These are phyloP conservation scores for Dentipellis fragilis DNA, from an alignment of 768 basidiomycete species.

Conservation along the genomic window DNA sequence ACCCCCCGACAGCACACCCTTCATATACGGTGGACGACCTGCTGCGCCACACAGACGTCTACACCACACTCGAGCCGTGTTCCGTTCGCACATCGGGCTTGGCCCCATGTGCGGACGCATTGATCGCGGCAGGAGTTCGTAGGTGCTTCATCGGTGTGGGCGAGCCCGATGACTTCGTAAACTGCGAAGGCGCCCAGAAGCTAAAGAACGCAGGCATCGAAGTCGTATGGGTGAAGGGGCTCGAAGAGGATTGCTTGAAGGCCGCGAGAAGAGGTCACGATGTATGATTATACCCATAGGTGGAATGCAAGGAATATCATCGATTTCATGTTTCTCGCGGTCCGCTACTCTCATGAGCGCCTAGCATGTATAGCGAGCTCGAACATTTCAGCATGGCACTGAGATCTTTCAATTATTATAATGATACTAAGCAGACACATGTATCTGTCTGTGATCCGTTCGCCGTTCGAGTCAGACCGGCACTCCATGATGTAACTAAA, in stretches of 20 bases:
- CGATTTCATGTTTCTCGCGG: no score
- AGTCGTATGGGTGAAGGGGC: constrained; percentile 61
- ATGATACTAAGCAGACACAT: no score
- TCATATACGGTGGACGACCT: constrained; percentile 36
- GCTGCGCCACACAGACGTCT: constrained; percentile 58
- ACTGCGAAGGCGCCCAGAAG: constrained; percentile 77
- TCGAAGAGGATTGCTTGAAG: constrained; percentile 73
- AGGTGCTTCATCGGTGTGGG: constrained; percentile 82
- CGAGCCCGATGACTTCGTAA: constrained; percentile 92
- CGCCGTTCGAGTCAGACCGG: no score
- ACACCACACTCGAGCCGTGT: constrained; percentile 96
- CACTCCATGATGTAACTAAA: no score
- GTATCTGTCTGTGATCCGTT: no score
- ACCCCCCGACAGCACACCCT: constrained; percentile 25
- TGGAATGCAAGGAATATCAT: no score
- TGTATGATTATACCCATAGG: no score
- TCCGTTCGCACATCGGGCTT: constrained; percentile 83
- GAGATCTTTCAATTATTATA: no score
- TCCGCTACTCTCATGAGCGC: no score
- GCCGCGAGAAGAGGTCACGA: constrained; percentile 60
- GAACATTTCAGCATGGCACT: no score
- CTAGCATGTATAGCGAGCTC: no score
- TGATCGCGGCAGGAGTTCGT: constrained; percentile 59
- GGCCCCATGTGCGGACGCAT: constrained; percentile 74
- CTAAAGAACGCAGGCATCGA: constrained; percentile 63